These are phyloP conservation scores for Ephemerocybe angulata DNA, from an alignment of 768 basidiomycete species.

Conservation along the genomic window DNA sequence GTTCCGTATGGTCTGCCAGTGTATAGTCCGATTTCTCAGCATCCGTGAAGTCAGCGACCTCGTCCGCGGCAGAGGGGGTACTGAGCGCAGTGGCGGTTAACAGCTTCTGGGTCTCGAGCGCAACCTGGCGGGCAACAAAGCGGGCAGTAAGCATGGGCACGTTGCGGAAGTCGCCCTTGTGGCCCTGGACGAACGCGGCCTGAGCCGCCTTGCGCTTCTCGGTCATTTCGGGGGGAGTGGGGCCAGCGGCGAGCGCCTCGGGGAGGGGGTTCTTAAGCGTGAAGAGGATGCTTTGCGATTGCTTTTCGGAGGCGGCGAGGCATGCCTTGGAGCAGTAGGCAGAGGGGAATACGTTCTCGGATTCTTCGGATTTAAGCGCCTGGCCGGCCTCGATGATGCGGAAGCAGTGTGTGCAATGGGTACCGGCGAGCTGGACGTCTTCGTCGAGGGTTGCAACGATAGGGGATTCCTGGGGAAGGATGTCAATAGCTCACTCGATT, in stretches of 20 bases:
- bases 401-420: constrained; percentile 73
- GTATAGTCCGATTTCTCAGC: constrained; percentile 53
- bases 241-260: constrained; percentile 30
- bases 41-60: constrained; percentile 40
- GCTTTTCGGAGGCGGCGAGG: constrained; percentile 47
- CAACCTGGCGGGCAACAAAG: constrained; percentile 70
- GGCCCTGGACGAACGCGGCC: constrained; percentile 49
- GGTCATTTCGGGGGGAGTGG: constrained; percentile 25
- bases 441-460: constrained; percentile 67
- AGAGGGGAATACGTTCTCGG: constrained; percentile 31
- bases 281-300: constrained; percentile 71
- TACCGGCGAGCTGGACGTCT: constrained; percentile 65
- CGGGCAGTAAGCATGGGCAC: constrained; percentile 61
- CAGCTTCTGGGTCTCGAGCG: constrained; percentile 59
- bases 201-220: constrained; percentile 59
- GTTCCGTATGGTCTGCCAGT: constrained; percentile 74
- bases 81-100: constrained; percentile 24
- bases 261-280: constrained; percentile 62
- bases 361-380: constrained; percentile 32
- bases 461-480: constrained; percentile 60
- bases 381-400: constrained; percentile 47
- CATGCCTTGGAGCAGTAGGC: constrained; percentile 76
- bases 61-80: background rate
- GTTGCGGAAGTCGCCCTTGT: constrained; percentile 44
- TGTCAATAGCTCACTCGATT: background rate